These are phyloP conservation scores for Mycena citricolor DNA, from an alignment of 1,284 basidiomycete species.

Conservation along the genomic window DNA sequence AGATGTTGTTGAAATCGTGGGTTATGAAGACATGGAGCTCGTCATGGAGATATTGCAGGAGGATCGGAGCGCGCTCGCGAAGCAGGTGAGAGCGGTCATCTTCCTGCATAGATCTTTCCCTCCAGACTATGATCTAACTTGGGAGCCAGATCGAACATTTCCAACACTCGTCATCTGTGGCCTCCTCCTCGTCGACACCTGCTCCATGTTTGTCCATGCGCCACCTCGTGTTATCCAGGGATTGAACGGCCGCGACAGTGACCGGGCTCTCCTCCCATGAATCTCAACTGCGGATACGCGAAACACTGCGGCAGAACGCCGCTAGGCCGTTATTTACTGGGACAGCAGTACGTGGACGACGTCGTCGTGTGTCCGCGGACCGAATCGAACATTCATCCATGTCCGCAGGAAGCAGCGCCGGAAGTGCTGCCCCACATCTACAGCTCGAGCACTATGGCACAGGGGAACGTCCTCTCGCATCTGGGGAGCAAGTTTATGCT, in stretches of 20 bases:
- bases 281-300: conserved; percentile 66
- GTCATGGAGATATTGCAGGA: conserved; percentile 58
- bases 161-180: conserved; percentile 4
- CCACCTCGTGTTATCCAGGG: conserved; percentile 1
- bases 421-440: conserved; percentile 91
- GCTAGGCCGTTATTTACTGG: conserved; percentile 68
- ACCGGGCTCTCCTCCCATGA: conserved; percentile 50
- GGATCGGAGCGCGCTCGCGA: conserved; percentile 41
- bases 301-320: conserved; percentile 62
- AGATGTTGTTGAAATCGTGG: conserved; percentile 81
- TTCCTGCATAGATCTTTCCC: not conserved
- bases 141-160: conserved; percentile 20
- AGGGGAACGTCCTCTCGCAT: conserved; percentile 73
- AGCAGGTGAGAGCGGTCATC: conserved; percentile 39
- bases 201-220: not conserved
- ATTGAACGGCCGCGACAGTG: conserved; percentile 14
- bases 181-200: conserved; percentile 9
- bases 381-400: conserved; percentile 6
- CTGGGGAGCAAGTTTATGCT: conserved; percentile 77
- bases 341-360: conserved; percentile 46
- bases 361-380: conserved; percentile 8
- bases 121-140: not conserved
- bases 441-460: conserved; percentile 59
- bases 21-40: conserved; percentile 82
- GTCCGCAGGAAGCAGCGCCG: conserved; percentile 49